phyloP scores from a whole-genome alignment of 495 filamentous ascomycete species.

The Talaromyces liani region DNA sequence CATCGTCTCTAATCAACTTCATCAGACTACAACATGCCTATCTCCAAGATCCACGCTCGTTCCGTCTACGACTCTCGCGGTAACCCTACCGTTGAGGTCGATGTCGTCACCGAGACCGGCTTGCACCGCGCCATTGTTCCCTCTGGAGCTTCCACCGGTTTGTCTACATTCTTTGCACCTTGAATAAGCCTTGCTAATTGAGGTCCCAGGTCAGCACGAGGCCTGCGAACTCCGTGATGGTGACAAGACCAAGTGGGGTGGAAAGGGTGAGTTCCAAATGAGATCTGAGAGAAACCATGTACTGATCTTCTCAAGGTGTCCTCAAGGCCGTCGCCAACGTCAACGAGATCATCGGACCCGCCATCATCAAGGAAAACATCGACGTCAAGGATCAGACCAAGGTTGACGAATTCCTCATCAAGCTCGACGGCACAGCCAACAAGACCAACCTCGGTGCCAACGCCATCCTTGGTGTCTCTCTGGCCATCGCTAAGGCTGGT shows the following conservation, averaged over 20 bases:
- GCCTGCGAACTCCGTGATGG: slow-evolving; percentile 98
- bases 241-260: slow-evolving; percentile 93
- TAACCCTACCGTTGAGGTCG: slow-evolving; percentile 93
- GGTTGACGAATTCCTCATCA: slow-evolving; percentile 90
- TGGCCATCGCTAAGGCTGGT: slow-evolving; percentile 96
- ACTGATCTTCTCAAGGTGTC: slow-evolving; percentile 49
- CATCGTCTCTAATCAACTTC: slow-evolving; percentile 1
- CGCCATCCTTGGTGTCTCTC: slow-evolving; percentile 92
- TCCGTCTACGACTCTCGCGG: slow-evolving; percentile 99
- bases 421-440: slow-evolving; percentile 92
- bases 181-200: not conserved
- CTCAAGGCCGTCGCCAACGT: slow-evolving; percentile 94
- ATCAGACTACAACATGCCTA: slow-evolving; percentile 63
- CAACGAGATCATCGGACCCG: slow-evolving; percentile 87
- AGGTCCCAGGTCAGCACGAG: slow-evolving; percentile 78
- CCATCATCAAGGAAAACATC: slow-evolving; percentile 82
- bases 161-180: slow-evolving; percentile 22
- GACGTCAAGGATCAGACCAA: slow-evolving; percentile 96
- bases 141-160: slow-evolving; percentile 94
- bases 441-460: slow-evolving; percentile 98
- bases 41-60: slow-evolving; percentile 97
- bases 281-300: not conserved
- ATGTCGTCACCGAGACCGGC: slow-evolving; percentile 92
- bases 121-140: slow-evolving; percentile 98
- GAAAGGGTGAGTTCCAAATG: slow-evolving; percentile 60